A percentile compares a stretch with the other conserved stretches of the same genome.
phyloP scores from a whole-genome alignment of 129 eudicot genomes.

The Ambrosia artemisiifolia region DNA sequence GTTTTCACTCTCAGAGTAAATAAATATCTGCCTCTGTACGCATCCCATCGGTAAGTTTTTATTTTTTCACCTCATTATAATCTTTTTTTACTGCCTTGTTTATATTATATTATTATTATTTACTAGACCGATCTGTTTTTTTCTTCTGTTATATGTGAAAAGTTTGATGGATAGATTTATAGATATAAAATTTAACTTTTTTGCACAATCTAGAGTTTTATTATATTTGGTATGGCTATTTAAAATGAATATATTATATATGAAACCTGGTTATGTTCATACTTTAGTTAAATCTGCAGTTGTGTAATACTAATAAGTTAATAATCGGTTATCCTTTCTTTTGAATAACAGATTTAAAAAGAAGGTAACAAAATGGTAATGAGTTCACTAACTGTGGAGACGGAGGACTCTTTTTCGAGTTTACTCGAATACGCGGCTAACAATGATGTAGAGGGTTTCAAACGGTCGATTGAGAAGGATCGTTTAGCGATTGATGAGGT shows the following conservation, averaged over 20 bases:
- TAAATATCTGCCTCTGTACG: too few relatives aligned
- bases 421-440: conserved; percentile 78
- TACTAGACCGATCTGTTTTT: not conserved
- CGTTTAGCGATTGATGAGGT: conserved; percentile 54
- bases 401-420: conserved; percentile 61
- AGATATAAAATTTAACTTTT: not conserved
- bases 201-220: not conserved
- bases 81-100: too few relatives aligned
- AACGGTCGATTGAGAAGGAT: conserved; percentile 44
- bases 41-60: conserved; percentile 23
- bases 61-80: too few relatives aligned
- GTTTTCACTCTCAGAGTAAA: too few relatives aligned
- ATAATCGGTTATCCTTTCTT: not conserved
- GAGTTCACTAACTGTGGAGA: conserved; percentile 51
- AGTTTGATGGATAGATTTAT: not conserved
- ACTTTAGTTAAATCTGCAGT: not conserved
- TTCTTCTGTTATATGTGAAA: not conserved
- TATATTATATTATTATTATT: too few relatives aligned
- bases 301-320: not conserved
- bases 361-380: conserved; percentile 28
- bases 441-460: conserved; percentile 67
- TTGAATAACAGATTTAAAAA: conserved; percentile 7
- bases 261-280: not conserved
- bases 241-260: not conserved
- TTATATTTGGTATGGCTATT: not conserved